Conservation (phyloP, 305 asterid genomes). For the Rubia tinctorum region DNA sequence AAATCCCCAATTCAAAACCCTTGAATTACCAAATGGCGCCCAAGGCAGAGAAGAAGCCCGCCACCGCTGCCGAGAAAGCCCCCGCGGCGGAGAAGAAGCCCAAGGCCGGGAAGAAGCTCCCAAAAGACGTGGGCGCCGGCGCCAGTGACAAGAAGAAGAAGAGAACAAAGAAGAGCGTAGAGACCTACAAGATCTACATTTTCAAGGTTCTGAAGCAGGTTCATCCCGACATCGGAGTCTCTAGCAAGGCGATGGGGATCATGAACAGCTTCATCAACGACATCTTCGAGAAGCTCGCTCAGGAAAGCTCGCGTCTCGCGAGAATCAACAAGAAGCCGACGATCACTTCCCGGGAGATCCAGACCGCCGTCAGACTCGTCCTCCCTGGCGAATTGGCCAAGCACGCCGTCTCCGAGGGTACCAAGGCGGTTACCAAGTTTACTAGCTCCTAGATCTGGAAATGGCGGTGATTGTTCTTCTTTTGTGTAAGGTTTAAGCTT, state of each 20-base stretch:
- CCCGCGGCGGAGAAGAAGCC: too few relatives aligned
- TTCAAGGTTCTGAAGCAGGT: constrained; percentile 5
- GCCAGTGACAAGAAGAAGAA: background rate
- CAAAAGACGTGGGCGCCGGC: background rate
- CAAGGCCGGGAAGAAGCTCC: too few relatives aligned
- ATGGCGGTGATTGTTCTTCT: too few relatives aligned
- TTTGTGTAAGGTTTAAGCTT: too few relatives aligned
- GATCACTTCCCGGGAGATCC: background rate
- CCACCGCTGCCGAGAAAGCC: too few relatives aligned
- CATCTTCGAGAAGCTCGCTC: constrained; percentile 5
- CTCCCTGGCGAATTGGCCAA: background rate
- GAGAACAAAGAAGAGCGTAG: constrained; percentile 21
- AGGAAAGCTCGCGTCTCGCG: constrained; percentile 31
- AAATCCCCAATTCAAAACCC: too few relatives aligned
- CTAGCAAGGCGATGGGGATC: constrained; percentile 9
- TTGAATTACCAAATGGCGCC: too few relatives aligned
- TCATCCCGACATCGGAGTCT: background rate
- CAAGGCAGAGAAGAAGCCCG: too few relatives aligned
- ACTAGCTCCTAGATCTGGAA: background rate
- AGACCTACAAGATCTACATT: constrained; percentile 32
- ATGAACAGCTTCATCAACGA: constrained; percentile 8
- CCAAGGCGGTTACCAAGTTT: constrained; percentile 3
- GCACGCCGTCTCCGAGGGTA: background rate
- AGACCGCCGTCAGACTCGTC: background rate
- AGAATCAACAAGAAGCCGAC: constrained; percentile 16